Evolutionary conservation across 805 yeast genomes (phyloP).

Genomic region (Komagataella kurtzmanii): DNA sequence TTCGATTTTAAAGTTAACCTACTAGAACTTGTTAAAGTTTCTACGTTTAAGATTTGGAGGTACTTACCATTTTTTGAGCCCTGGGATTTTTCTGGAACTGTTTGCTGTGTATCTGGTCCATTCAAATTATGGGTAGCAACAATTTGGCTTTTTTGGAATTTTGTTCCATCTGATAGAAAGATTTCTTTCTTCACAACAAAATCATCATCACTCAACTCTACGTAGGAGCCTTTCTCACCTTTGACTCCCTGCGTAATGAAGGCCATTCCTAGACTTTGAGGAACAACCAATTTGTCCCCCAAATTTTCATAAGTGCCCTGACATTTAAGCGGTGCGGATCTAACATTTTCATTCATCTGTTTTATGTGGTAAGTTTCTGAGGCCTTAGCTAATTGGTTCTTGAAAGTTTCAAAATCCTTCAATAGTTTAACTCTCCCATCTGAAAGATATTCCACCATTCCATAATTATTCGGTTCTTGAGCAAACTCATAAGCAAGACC

Average conservation of each 20-base stretch:
- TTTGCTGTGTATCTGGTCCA: neutral
- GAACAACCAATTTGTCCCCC: neutral
- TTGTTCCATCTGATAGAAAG: neutral
- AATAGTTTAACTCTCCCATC: slow-evolving; percentile 28
- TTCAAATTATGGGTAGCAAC: neutral
- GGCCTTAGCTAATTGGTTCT: slow-evolving; percentile 26
- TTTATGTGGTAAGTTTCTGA: slow-evolving; percentile 12
- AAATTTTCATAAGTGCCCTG: neutral
- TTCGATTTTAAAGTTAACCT: neutral
- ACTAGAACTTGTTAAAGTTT: neutral
- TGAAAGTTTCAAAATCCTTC: slow-evolving; percentile 29
- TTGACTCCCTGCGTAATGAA: neutral
- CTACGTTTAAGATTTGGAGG: neutral
- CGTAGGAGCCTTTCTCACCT: neutral
- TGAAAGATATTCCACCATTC: slow-evolving; percentile 40
- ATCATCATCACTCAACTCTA: neutral
- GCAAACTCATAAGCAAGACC: slow-evolving; percentile 76
- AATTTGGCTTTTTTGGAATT: neutral
- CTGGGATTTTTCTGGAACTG: neutral
- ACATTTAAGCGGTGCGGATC: neutral
- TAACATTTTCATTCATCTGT: slow-evolving; percentile 3
- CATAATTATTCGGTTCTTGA: slow-evolving; percentile 71
- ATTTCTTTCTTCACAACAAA: neutral
- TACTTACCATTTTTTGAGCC: neutral
- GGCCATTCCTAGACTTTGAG: neutral